Evolutionary conservation across 2,329 filamentous ascomycete species (phyloP), one percentile per base, ranked within the genome.

Genomic region (Phyllachora maydis): DNA sequence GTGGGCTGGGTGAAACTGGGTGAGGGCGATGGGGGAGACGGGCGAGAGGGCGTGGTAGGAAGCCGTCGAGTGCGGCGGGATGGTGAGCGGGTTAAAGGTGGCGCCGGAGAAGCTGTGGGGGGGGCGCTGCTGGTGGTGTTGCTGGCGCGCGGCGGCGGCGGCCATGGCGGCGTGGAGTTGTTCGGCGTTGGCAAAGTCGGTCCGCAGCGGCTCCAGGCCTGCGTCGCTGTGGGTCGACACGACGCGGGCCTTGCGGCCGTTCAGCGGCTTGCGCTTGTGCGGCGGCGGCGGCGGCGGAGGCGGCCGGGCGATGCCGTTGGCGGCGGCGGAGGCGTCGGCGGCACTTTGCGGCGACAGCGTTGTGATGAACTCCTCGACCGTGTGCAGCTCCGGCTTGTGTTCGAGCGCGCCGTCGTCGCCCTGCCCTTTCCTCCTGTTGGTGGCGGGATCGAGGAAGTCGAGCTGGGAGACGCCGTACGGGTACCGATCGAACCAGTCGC

Each of bases 401-500:
- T 82, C 78, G 33, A 93, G 60, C 2, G 88, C 81, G 1, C 76
- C 82, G 40, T 93, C 82, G n/a, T 78, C 74, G 6, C 76, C 74
- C 19, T 65, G 72, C 38, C 90, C 77, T 35, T 73, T 77, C 41
- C 72, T 70, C 36, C 65, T 58, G 19, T 63, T 56, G 4, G 58
- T 50, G 14, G 65, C 67, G 2, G 77, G 73, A 33, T 88, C 79
- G 37, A 81, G 70, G 46, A 79, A 88, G 38, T 92, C 81, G 2
- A 70, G 62, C 29, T 78, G 69, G 4, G 78, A 79, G 10, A 95
- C 78, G 3, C 88, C 88, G 36, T 91, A 77, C 1, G 88, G 88
- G 42, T 93, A 95, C 33, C 77, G 67, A 40, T 88, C 77, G 39
- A 95, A 95, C 88, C 88, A 95, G 47, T 95, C 88, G 24, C 83